A percentile compares a stretch with the other conserved stretches of the same genome.
These are phyloP conservation scores for Helianthus annuus DNA, from an alignment of 129 eudicot species.

Conservation along the genomic window DNA sequence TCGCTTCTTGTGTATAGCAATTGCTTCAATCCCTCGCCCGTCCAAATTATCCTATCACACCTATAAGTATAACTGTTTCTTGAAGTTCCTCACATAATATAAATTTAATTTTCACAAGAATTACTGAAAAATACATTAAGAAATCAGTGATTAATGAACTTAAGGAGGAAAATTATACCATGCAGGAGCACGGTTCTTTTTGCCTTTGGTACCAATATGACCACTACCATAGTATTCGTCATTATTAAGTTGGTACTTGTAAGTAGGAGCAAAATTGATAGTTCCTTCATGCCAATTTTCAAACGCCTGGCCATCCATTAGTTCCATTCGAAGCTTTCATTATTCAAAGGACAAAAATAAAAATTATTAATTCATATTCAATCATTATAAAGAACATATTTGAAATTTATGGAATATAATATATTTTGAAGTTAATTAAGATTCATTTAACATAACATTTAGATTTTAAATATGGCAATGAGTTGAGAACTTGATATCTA, in stretches of 20 bases:
- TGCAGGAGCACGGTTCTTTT: constrained; percentile 83
- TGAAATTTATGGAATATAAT: neutral
- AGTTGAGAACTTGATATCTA: no score
- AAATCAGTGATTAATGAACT: neutral
- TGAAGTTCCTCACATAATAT: neutral
- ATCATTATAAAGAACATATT: neutral
- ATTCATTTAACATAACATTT: neutral
- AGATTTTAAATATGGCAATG: no score
- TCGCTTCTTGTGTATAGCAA: constrained; percentile 51
- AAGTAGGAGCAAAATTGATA: constrained; percentile 79
- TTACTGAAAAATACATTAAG: neutral
- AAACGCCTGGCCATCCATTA: constrained; percentile 62
- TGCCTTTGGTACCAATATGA: constrained; percentile 34
- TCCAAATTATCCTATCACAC: constrained; percentile 86
- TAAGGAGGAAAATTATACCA: constrained; percentile 50
- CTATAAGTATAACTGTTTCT: constrained; percentile 22
- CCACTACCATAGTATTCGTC: constrained; percentile 60
- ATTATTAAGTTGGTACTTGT: constrained; percentile 57
- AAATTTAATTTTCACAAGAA: neutral
- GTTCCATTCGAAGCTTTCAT: constrained; percentile 63
- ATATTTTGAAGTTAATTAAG: neutral
- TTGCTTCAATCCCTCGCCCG: constrained; percentile 66
- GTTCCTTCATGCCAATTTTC: constrained; percentile 77
- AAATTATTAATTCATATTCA: neutral
- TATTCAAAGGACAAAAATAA: constrained; percentile 10